A percentile compares a stretch with the other conserved stretches of the same genome.
These are phyloP conservation scores for Geotrichum cucujoidarum DNA, from an alignment of 1,139 yeast species.

Conservation along the genomic window DNA sequence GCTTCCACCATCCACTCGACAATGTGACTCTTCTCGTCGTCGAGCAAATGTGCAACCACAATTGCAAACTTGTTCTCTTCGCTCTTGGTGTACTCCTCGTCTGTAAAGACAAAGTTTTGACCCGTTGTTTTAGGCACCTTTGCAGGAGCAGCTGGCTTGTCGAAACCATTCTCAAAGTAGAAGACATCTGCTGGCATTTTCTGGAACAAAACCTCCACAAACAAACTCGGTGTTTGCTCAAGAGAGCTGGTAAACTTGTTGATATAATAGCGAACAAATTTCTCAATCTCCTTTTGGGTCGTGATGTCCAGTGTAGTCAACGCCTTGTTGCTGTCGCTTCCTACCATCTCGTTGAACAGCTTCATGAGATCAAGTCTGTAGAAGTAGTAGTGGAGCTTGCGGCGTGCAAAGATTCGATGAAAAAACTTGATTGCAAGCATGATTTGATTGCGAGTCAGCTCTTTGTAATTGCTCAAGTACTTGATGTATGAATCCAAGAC, in stretches of 20 bases:
- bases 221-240: constrained; percentile 51
- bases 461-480: constrained; percentile 52
- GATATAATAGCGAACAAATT: constrained; percentile 65
- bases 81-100: constrained; percentile 25
- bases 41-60: constrained; percentile 47
- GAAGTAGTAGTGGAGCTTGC: constrained; percentile 56
- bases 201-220: constrained; percentile 61
- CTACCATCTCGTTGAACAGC: constrained; percentile 46
- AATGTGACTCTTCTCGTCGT: constrained; percentile 42
- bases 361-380: constrained; percentile 72
- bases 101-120: constrained; percentile 14
- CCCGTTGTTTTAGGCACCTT: not conserved
- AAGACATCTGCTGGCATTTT: constrained; percentile 48
- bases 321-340: constrained; percentile 1
- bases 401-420: constrained; percentile 63
- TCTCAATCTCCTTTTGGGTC: constrained; percentile 24
- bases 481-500: constrained; percentile 50
- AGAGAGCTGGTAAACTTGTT: constrained; percentile 51
- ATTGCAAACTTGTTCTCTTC: constrained; percentile 36
- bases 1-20: constrained; percentile 45
- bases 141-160: constrained; percentile 31
- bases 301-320: constrained; percentile 3
- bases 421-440: constrained; percentile 65
- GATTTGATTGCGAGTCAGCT: constrained; percentile 56
- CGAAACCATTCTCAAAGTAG: constrained; percentile 53